phyloP scores from a whole-genome alignment of 306 rosid species.

The Morella rubra region DNA sequence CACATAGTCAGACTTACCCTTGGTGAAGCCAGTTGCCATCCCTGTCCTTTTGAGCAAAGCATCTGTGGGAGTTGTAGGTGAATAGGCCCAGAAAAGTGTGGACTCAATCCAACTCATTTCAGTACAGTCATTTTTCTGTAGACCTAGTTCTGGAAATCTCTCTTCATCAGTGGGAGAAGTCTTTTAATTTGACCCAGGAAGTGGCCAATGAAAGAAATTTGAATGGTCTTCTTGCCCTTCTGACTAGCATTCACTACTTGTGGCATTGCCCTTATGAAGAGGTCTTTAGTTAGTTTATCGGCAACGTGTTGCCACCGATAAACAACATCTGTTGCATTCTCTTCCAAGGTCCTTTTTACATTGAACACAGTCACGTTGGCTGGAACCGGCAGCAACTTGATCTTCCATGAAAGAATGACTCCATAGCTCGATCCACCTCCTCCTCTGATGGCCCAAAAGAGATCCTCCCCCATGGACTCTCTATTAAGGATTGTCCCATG shows the following conservation, averaged over 20 bases:
- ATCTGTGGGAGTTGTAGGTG: slow-evolving; percentile 11
- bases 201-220: slow-evolving; percentile 6
- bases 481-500: slow-evolving; percentile 33
- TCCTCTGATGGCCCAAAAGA: slow-evolving; percentile 23
- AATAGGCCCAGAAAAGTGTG: slow-evolving; percentile 8
- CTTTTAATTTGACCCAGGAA: slow-evolving; percentile 13
- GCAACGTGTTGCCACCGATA: slow-evolving; percentile 28
- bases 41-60: slow-evolving; percentile 13
- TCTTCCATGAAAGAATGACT: slow-evolving; percentile 34
- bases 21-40: neutral
- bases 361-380: slow-evolving; percentile 26
- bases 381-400: slow-evolving; percentile 28
- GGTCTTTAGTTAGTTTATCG: slow-evolving; percentile 14
- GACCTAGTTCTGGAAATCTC: slow-evolving; percentile 30
- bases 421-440: slow-evolving; percentile 44
- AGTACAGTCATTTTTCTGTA: slow-evolving; percentile 20
- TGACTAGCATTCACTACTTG: slow-evolving; percentile 8
- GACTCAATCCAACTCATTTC: slow-evolving; percentile 43
- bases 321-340: slow-evolving; percentile 14
- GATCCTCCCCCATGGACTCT: slow-evolving; percentile 33
- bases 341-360: neutral
- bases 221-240: slow-evolving; percentile 3
- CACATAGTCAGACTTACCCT: slow-evolving; percentile 35
- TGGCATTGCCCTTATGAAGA: slow-evolving; percentile 15
- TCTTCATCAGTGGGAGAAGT: slow-evolving; percentile 18